phyloP scores from a whole-genome alignment of 768 basidiomycete genomes.

The Aureoboletus auriporus region DNA sequence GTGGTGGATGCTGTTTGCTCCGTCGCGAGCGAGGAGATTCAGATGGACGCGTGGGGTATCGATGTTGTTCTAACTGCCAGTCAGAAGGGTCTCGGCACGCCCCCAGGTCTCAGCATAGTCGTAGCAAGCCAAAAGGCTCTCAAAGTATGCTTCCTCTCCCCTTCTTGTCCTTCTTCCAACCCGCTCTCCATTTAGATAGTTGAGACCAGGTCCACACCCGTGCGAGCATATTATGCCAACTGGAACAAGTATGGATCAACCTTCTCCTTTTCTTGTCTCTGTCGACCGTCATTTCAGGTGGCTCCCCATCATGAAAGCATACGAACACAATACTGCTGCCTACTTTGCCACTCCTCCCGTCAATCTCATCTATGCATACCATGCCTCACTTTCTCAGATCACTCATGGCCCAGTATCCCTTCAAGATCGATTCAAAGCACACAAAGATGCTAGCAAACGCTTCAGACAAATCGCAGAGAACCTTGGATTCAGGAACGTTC shows the following conservation, averaged over 20 bases:
- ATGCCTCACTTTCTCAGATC: slow-evolving; percentile 74
- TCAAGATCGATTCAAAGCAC: slow-evolving; percentile 71
- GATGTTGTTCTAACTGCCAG: slow-evolving; percentile 85
- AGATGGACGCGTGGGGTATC: slow-evolving; percentile 89
- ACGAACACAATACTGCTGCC: slow-evolving; percentile 74
- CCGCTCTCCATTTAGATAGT: slow-evolving; percentile 1
- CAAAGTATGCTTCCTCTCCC: slow-evolving; percentile 35
- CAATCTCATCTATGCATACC: slow-evolving; percentile 90
- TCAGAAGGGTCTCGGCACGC: slow-evolving; percentile 91
- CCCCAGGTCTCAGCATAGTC: slow-evolving; percentile 88
- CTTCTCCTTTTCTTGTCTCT: neutral
- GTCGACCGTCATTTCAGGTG: slow-evolving; percentile 43
- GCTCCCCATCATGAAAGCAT: slow-evolving; percentile 92
- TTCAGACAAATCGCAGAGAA: slow-evolving; percentile 63
- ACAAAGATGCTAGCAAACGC: slow-evolving; percentile 62
- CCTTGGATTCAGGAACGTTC: slow-evolving; percentile 73
- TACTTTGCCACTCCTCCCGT: slow-evolving; percentile 97
- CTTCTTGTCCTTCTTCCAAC: neutral
- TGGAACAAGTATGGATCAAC: slow-evolving; percentile 67
- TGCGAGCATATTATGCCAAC: slow-evolving; percentile 79
- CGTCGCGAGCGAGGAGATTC: slow-evolving; percentile 93
- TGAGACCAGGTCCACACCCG: slow-evolving; percentile 39
- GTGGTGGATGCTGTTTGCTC: slow-evolving; percentile 94
- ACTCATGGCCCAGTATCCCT: slow-evolving; percentile 60
- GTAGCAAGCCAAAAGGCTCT: slow-evolving; percentile 79